Conservation (phyloP, 2,329 filamentous ascomycete genomes). For the Fusarium tricinctum region DNA sequence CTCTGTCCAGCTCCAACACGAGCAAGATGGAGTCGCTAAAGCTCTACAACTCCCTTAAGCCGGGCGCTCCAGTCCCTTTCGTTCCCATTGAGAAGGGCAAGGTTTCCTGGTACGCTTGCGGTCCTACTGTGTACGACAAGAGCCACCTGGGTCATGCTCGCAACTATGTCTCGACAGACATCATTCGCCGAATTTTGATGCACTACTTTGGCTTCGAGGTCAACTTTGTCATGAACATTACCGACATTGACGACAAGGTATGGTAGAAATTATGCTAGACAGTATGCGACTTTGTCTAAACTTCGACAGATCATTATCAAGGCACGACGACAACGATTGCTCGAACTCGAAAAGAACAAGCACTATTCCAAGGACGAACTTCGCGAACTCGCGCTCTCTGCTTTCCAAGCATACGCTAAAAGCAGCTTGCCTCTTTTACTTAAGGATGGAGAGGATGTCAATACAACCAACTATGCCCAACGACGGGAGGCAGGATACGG, state of each 20-base stretch:
- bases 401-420: conserved; percentile 69
- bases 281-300: conserved; percentile 37
- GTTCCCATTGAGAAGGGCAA: conserved; percentile 78
- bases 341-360: conserved; percentile 84
- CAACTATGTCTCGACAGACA: conserved; percentile 93
- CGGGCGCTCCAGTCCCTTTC: conserved; percentile 80
- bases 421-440: conserved; percentile 68
- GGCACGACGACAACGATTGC: conserved; percentile 82
- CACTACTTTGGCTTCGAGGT: conserved; percentile 88
- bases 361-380: conserved; percentile 63
- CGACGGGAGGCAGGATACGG: conserved; percentile 68
- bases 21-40: conserved; percentile 70
- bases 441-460: conserved; percentile 59
- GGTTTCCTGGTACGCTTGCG: conserved; percentile 90
- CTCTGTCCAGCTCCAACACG: conserved; percentile 43
- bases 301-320: conserved; percentile 67
- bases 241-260: conserved; percentile 84
- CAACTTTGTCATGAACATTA: conserved; percentile 94
- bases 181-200: conserved; percentile 83
- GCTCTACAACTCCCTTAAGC: conserved; percentile 83
- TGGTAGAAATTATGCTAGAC: conserved; percentile 3
- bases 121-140: conserved; percentile 88
- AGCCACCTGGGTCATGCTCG: conserved; percentile 85
- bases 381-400: conserved; percentile 62
- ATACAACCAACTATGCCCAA: conserved; percentile 64